These are phyloP conservation scores for Pleodorina starrii DNA, from an alignment of 139 green algal species.

Conservation along the genomic window DNA sequence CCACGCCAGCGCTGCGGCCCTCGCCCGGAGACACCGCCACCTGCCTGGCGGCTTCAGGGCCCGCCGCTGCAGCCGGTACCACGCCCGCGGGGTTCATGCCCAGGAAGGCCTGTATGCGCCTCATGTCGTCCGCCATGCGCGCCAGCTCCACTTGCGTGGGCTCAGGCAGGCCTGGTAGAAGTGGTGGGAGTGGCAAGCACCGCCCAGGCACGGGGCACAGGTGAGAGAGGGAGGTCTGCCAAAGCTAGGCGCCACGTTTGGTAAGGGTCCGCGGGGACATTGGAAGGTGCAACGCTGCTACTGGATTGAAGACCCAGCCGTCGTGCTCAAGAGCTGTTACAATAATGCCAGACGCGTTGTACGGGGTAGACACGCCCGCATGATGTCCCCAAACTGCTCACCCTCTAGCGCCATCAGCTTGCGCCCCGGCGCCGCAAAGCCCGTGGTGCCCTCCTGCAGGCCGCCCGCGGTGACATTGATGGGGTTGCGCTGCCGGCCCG, in stretches of 20 bases:
- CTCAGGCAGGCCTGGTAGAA: conserved; percentile 18
- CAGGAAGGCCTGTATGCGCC: conserved; percentile 37
- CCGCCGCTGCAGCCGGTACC: background rate
- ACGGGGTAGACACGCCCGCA: background rate
- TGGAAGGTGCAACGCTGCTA: background rate
- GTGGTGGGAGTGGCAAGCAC: background rate
- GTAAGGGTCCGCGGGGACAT: background rate
- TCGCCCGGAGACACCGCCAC: background rate
- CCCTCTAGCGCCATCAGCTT: background rate
- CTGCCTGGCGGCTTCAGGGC: background rate
- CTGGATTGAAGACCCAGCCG: background rate
- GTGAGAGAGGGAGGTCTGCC: background rate
- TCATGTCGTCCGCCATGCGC: conserved; percentile 14
- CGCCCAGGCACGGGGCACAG: background rate
- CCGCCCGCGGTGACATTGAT: background rate
- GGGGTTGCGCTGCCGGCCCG: conserved; percentile 13
- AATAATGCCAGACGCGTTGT: background rate
- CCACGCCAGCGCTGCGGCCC: background rate
- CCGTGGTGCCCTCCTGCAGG: background rate
- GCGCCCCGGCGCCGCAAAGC: background rate
- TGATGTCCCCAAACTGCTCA: background rate
- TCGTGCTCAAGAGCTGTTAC: background rate
- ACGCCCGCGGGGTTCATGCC: background rate
- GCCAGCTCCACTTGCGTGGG: conserved; percentile 11
- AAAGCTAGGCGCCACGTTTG: background rate